A percentile compares a stretch with the other conserved stretches of the same genome.
Evolutionary conservation across 495 filamentous ascomycete species (phyloP).

Genomic region (Aspergillus biplanus): DNA sequence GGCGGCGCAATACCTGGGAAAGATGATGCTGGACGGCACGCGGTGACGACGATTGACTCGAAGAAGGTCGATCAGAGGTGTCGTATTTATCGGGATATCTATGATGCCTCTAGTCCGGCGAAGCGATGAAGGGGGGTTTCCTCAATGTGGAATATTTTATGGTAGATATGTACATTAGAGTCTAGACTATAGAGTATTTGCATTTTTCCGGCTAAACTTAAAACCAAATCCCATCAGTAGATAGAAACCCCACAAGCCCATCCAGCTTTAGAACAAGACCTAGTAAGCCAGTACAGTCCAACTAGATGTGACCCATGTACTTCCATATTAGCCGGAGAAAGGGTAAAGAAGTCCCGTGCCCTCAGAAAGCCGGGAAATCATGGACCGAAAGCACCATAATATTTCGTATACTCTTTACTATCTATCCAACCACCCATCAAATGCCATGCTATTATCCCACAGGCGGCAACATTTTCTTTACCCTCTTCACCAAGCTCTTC

Average conservation of each 20-base stretch:
- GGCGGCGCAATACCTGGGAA: conserved; percentile 20
- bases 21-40: conserved; percentile 17
- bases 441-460: conserved; percentile 10
- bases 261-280: too few relatives aligned
- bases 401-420: background rate
- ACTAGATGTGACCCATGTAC: too few relatives aligned
- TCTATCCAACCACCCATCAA: background rate
- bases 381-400: background rate
- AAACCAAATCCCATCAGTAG: too few relatives aligned
- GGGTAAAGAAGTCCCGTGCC: too few relatives aligned
- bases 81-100: conserved; percentile 5
- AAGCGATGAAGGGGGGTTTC: background rate
- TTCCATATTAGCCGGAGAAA: too few relatives aligned
- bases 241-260: too few relatives aligned
- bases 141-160: too few relatives aligned
- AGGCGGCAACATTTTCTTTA: conserved; percentile 42
- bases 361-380: too few relatives aligned
- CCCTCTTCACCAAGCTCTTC: conserved; percentile 61
- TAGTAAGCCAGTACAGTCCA: too few relatives aligned
- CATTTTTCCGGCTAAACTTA: too few relatives aligned
- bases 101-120: conserved; percentile 4
- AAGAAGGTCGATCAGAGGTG: conserved; percentile 10
- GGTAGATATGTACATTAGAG: too few relatives aligned
- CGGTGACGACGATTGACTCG: conserved; percentile 13
- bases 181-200: too few relatives aligned